A percentile compares a stretch with the other conserved stretches of the same genome.
phyloP scores from a whole-genome alignment of 495 filamentous ascomycete genomes.

The Durotheca rogersii region DNA sequence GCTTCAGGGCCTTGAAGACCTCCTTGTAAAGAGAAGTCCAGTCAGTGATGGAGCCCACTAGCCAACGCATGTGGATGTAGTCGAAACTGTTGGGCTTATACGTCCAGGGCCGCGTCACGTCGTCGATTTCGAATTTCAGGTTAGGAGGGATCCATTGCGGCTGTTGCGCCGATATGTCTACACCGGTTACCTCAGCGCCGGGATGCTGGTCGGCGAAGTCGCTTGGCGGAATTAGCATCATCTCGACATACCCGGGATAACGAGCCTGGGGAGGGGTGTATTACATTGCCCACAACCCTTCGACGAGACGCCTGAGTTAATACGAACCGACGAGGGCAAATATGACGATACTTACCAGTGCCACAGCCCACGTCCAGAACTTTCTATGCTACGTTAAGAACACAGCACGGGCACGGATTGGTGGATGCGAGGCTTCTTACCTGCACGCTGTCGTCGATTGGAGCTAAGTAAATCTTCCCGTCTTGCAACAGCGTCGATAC shows the following conservation, averaged over 20 bases:
- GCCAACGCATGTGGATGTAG: constrained; percentile 59
- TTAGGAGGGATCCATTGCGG: constrained; percentile 53
- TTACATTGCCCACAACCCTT: constrained; percentile 46
- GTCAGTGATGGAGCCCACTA: constrained; percentile 57
- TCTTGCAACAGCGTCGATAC: constrained; percentile 36
- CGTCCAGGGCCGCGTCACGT: constrained; percentile 51
- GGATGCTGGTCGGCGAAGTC: constrained; percentile 62
- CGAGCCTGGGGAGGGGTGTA: background rate
- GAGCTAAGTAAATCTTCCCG: constrained; percentile 47
- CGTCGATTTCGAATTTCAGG: constrained; percentile 57
- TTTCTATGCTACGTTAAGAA: constrained; percentile 21
- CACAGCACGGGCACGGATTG: background rate
- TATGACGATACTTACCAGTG: constrained; percentile 30
- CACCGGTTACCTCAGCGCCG: constrained; percentile 53
- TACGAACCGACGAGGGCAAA: background rate
- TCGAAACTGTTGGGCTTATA: constrained; percentile 51
- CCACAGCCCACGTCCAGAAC: constrained; percentile 44
- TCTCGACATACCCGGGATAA: background rate
- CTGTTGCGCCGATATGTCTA: constrained; percentile 56
- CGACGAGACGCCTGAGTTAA: background rate
- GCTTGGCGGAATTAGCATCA: constrained; percentile 29
- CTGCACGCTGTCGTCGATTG: constrained; percentile 31
- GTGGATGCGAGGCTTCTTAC: constrained; percentile 13
- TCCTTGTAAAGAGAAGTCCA: constrained; percentile 49
- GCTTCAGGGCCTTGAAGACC: constrained; percentile 30